Base-by-base conservation (phyloP, 495 filamentous ascomycete species). In the Aspergillus cristatus region DNA sequence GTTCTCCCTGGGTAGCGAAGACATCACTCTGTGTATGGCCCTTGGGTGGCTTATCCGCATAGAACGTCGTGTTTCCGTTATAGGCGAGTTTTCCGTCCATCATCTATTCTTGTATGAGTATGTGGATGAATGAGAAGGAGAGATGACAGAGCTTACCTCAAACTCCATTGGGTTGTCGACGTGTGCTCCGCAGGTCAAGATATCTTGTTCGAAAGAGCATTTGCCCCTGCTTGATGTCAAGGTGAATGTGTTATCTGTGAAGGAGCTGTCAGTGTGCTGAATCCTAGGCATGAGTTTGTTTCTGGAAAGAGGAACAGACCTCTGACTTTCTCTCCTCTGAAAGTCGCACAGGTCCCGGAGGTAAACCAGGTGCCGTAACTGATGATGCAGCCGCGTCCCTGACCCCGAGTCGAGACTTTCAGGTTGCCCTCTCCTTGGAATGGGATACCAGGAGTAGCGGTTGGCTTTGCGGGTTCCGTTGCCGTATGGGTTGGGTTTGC, bases 291-390 rank as follows among this genome's bases (percentile, higher is more conserved):
- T 30, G 1, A 17, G 18, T 26, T 28, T 10, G 13, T 30, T 6
- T 30, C 12, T 30, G 10, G 28, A 18, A 32, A 30, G 17, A 10
- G 17, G 12, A 18, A 58, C 58, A 18, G 24, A 71, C 70, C 71
- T 29, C 71, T 64, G 0, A 56, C 42, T 25, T 57, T 52, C 28
- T 71, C 61, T 1, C 74, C 68, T 3, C 68, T 76, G 58, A 78
- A 84, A 6, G 75, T 80, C 4, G 82, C 82, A 51, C 81, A 85
- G 1, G 80, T 81, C 0, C 82, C 82, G 11, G 65, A 68, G 1
- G 66, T 64, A 48, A 77, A 87, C 82, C 82, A 87, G 2, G 68
- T 74, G 8, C 82, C 82, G 7, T 54, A 61, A 46, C 76, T 76
- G 57, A 85, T 85, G 42, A 87, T 60, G 45, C 81, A 87, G 24